These are phyloP conservation scores for Globisporangium solare DNA, from an alignment of 352 stramenopile genomes.

Conservation along the genomic window DNA sequence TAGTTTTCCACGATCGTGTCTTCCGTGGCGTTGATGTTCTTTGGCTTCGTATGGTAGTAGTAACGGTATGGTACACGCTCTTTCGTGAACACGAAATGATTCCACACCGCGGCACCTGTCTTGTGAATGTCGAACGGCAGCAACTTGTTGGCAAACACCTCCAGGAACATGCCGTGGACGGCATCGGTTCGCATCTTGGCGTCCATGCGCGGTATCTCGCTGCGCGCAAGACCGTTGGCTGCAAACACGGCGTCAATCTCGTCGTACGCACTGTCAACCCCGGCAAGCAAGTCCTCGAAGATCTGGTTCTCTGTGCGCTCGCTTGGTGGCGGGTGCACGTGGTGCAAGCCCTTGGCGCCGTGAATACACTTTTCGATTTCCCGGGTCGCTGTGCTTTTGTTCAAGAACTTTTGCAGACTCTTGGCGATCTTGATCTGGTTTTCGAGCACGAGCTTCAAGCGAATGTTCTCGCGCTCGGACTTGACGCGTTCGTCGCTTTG, in stretches of 20 bases:
- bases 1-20: constrained; percentile 62
- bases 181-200: constrained; percentile 18
- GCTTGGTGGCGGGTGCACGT: neutral
- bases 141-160: constrained; percentile 5
- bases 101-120: neutral
- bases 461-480: constrained; percentile 28
- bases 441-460: constrained; percentile 29
- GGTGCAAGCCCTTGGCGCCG: neutral
- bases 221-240: constrained; percentile 15
- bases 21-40: constrained; percentile 16
- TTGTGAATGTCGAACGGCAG: constrained; percentile 5
- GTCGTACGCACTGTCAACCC: constrained; percentile 22
- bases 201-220: constrained; percentile 16
- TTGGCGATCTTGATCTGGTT: constrained; percentile 37
- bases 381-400: constrained; percentile 8
- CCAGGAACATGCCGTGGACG: neutral
- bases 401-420: constrained; percentile 33
- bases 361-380: neutral
- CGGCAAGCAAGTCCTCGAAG: constrained; percentile 27
- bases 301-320: constrained; percentile 6
- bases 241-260: constrained; percentile 32
- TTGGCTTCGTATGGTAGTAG: neutral
- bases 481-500: neutral
- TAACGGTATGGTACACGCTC: neutral
- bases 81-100: constrained; percentile 5